phyloP scores from a whole-genome alignment of 2,329 filamentous ascomycete genomes.

The Fusarium xyrophilum region DNA sequence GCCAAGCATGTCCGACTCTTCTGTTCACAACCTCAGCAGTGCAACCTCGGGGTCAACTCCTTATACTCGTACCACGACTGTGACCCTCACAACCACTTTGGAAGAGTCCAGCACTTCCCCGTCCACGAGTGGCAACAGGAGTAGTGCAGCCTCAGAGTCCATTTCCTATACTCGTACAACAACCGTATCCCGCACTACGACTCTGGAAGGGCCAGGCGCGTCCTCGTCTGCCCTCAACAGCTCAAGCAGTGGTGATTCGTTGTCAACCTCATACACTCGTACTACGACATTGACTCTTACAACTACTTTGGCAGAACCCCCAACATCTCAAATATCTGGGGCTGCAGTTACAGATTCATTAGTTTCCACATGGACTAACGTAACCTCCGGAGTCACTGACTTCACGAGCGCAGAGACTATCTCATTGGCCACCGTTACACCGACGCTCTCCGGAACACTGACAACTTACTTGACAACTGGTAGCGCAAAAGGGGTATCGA shows the following conservation, averaged over 20 bases:
- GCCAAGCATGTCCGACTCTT: conserved; percentile 14
- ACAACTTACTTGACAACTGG: not conserved
- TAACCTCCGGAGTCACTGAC: conserved; percentile 11
- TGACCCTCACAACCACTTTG: conserved; percentile 3
- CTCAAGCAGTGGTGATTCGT: not conserved
- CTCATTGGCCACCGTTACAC: conserved; percentile 5
- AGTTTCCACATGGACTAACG: conserved; percentile 26
- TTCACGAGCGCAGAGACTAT: conserved; percentile 8
- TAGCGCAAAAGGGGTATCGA: conserved; percentile 16
- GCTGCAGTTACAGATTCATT: conserved; percentile 12
- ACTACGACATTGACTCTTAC: conserved; percentile 10
- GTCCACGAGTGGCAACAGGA: conserved; percentile 21
- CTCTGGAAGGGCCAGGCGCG: not conserved
- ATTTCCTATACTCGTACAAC: conserved; percentile 11
- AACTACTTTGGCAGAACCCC: conserved; percentile 2
- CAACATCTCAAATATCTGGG: conserved; percentile 28
- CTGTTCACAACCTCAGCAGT: conserved; percentile 24
- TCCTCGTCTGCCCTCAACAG: not conserved
- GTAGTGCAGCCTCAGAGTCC: not conserved
- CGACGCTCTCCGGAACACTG: not conserved
- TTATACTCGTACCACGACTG: conserved; percentile 10
- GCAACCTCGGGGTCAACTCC: conserved; percentile 10
- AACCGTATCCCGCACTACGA: conserved; percentile 10
- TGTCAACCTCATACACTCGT: not conserved
- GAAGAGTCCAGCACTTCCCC: conserved; percentile 17